phyloP scores from a whole-genome alignment of 129 eudicot species.

The Lonicera japonica region DNA sequence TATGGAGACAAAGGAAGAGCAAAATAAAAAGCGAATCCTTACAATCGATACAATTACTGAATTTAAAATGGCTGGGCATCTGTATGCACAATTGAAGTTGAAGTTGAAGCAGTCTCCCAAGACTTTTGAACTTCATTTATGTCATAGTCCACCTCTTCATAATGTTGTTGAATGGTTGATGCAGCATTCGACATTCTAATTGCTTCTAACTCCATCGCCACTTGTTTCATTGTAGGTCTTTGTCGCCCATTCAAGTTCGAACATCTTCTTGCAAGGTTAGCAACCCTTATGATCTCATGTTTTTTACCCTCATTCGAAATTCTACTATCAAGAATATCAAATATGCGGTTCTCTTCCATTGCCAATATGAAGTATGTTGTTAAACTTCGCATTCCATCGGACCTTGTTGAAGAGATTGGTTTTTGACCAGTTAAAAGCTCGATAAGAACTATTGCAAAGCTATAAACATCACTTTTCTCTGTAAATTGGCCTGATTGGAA shows the following conservation, averaged over 20 bases:
- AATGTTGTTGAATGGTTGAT: not conserved
- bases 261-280: not conserved
- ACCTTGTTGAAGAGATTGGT: not conserved
- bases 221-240: conserved; percentile 1
- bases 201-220: not conserved
- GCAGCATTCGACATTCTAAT: not conserved
- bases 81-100: not conserved
- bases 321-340: not conserved
- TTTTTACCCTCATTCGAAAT: not conserved
- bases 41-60: too few relatives aligned
- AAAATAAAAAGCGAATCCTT: too few relatives aligned
- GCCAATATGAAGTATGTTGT: not conserved
- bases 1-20: too few relatives aligned
- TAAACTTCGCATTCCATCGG: not conserved
- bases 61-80: too few relatives aligned
- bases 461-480: too few relatives aligned
- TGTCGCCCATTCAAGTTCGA: not conserved
- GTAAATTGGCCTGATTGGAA: too few relatives aligned
- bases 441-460: too few relatives aligned
- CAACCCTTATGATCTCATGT: not conserved
- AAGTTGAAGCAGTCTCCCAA: not conserved
- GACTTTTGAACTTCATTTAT: not conserved
- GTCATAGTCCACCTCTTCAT: not conserved
- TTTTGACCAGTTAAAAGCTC: too few relatives aligned
- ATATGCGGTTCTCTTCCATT: not conserved